phyloP scores from a whole-genome alignment of 169 alveolate genomes.

The Amoebophrya sp. region DNA sequence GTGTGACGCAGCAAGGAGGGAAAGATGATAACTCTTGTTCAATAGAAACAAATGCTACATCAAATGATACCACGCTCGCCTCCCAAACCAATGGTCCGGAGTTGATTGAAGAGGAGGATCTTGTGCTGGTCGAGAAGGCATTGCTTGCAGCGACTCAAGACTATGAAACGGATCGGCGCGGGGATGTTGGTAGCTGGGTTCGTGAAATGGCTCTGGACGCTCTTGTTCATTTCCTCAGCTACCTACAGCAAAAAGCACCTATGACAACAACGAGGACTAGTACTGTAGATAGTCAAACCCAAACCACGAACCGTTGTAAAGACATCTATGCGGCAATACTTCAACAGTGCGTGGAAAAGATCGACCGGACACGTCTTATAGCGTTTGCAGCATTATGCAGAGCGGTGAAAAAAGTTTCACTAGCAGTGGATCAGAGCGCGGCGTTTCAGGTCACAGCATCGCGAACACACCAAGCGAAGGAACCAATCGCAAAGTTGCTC shows the following conservation, averaged over 20 bases:
- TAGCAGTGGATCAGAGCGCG: not conserved
- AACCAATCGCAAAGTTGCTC: not conserved
- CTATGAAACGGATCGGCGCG: not conserved
- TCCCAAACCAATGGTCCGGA: too few relatives aligned
- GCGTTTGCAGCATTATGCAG: not conserved
- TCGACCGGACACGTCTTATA: not conserved
- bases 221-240: not conserved
- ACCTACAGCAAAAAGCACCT: too few relatives aligned
- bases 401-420: not conserved
- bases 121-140: not conserved
- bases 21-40: too few relatives aligned
- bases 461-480: not conserved
- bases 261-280: too few relatives aligned
- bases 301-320: not conserved
- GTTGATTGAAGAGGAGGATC: not conserved
- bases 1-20: too few relatives aligned
- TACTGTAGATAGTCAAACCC: too few relatives aligned
- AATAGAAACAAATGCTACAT: too few relatives aligned
- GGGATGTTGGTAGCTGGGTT: constrained; percentile 14
- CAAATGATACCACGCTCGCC: too few relatives aligned
- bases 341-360: constrained; percentile 22
- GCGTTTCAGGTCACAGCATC: not conserved
- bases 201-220: not conserved
- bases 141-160: not conserved
- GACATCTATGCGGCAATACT: not conserved